Evolutionary conservation across 257 asterid species (phyloP).

Genomic region (Solanum paucissectum): DNA sequence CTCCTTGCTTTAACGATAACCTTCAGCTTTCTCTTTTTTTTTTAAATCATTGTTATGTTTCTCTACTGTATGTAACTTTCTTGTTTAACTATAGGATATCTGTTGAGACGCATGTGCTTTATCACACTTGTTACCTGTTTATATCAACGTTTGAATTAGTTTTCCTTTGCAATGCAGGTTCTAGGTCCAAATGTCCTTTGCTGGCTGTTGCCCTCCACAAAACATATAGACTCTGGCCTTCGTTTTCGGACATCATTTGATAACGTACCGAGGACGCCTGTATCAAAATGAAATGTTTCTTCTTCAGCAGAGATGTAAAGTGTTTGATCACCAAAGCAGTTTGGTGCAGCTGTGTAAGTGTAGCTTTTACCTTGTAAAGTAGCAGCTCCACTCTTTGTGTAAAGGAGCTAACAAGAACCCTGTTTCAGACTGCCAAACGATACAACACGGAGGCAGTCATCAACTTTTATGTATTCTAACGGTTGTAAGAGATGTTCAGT

Average conservation of each 20-base stretch:
- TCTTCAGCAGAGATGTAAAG: not conserved
- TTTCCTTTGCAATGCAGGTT: slow-evolving; percentile 36
- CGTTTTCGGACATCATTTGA: slow-evolving; percentile 47
- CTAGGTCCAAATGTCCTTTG: slow-evolving; percentile 64
- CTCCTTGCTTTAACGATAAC: not conserved
- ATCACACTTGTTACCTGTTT: not conserved
- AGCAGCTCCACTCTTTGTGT: not conserved
- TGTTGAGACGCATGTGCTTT: not conserved
- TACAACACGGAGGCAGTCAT: not conserved
- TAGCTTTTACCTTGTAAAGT: not conserved
- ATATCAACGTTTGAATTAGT: not conserved
- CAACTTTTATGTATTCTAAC: not conserved
- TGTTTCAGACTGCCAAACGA: not conserved
- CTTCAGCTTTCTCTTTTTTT: not conserved
- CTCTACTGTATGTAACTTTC: not conserved
- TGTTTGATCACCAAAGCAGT: not conserved
- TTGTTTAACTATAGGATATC: not conserved
- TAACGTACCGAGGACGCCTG: slow-evolving; percentile 8
- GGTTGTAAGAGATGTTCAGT: not conserved
- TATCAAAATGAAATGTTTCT: not conserved
- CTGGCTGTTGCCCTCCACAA: slow-evolving; percentile 65
- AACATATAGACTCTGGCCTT: slow-evolving; percentile 62
- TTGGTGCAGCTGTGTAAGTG: not conserved
- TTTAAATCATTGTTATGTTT: not conserved
- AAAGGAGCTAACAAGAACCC: not conserved